Conservation (phyloP, 208 protist species). For the Acanthamoeba quina region DNA sequence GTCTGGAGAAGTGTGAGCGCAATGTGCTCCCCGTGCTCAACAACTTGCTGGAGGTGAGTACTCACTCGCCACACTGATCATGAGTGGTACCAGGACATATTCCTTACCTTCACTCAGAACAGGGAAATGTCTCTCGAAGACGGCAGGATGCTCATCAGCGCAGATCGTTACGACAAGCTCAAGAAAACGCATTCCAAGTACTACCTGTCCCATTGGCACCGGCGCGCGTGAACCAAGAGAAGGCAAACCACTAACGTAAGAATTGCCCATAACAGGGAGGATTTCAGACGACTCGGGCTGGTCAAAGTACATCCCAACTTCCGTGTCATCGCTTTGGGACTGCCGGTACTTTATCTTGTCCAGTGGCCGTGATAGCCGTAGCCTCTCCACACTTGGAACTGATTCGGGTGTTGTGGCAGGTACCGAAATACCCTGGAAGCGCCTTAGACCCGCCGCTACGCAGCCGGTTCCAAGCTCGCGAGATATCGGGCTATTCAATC, state of each 20-base stretch:
- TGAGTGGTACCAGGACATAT: slow-evolving; percentile 46
- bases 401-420: slow-evolving; percentile 16
- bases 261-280: slow-evolving; percentile 67
- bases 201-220: neutral
- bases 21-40: slow-evolving; percentile 91
- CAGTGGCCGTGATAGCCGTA: too few relatives aligned
- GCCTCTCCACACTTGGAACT: neutral
- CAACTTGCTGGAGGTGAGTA: slow-evolving; percentile 71
- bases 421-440: slow-evolving; percentile 82
- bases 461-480: slow-evolving; percentile 88
- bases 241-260: neutral
- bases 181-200: slow-evolving; percentile 67
- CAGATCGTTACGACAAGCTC: slow-evolving; percentile 93
- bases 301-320: slow-evolving; percentile 94
- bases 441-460: slow-evolving; percentile 90
- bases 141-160: slow-evolving; percentile 93
- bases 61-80: neutral
- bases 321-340: slow-evolving; percentile 95
- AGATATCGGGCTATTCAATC: slow-evolving; percentile 62
- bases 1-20: slow-evolving; percentile 95
- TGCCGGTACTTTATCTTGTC: slow-evolving; percentile 89
- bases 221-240: neutral
- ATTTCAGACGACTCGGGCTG: slow-evolving; percentile 90
- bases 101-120: slow-evolving; percentile 97
- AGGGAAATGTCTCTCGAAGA: slow-evolving; percentile 97